Evolutionary conservation across 2,329 filamentous ascomycete genomes (phyloP).

Genomic region (Fusarium ambrosium): DNA sequence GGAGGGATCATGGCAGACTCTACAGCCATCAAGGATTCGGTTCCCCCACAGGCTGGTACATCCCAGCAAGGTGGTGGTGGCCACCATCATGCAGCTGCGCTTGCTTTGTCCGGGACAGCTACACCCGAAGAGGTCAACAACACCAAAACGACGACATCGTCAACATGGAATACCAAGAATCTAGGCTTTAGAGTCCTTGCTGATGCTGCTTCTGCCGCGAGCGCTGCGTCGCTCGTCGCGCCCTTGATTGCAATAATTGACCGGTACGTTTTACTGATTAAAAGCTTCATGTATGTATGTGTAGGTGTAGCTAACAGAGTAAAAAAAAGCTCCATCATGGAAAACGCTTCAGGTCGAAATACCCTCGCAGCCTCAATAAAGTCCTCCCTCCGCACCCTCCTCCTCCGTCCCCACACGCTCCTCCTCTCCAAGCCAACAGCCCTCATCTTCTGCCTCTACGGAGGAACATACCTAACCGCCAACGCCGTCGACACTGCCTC

Average conservation of each 20-base stretch:
- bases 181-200: constrained; percentile 75
- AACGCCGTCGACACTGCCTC: constrained; percentile 86
- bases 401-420: constrained; percentile 71
- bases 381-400: constrained; percentile 67
- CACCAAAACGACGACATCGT: neutral
- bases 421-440: constrained; percentile 76
- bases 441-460: constrained; percentile 83
- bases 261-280: constrained; percentile 45
- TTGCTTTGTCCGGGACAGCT: constrained; percentile 41
- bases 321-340: constrained; percentile 76
- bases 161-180: constrained; percentile 81
- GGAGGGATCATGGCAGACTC: neutral
- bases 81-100: constrained; percentile 6
- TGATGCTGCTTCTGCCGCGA: constrained; percentile 77
- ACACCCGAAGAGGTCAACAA: constrained; percentile 27
- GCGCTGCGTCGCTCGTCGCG: constrained; percentile 82
- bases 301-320: constrained; percentile 18
- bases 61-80: constrained; percentile 20
- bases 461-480: constrained; percentile 89
- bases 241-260: constrained; percentile 91
- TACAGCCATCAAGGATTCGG: neutral
- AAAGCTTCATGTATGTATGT: neutral
- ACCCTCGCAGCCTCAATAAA: constrained; percentile 72
- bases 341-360: constrained; percentile 80
- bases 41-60: constrained; percentile 31